Evolutionary conservation across 1,284 basidiomycete genomes (phyloP).

Genomic region (Leccinum griseonigrum): DNA sequence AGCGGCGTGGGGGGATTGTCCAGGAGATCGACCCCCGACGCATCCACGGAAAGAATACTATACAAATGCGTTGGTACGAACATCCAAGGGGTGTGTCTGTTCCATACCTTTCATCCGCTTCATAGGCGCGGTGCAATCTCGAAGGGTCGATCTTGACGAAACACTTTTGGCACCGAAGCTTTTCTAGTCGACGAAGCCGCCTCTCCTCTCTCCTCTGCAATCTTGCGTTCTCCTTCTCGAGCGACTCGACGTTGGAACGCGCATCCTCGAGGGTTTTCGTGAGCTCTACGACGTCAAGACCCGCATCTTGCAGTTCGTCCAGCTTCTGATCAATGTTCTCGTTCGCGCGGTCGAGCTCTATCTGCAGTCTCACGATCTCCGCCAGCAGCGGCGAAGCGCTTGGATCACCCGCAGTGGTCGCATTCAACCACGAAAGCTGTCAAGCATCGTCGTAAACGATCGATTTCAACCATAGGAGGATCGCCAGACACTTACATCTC

Average conservation of each 20-base stretch:
- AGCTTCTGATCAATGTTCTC: slow-evolving; percentile 83
- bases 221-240: slow-evolving; percentile 69
- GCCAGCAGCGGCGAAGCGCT: slow-evolving; percentile 54
- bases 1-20: slow-evolving; percentile 63
- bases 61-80: slow-evolving; percentile 3
- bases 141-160: slow-evolving; percentile 55
- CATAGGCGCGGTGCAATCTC: slow-evolving; percentile 35
- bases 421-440: slow-evolving; percentile 73
- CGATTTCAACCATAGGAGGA: neutral
- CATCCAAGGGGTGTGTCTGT: neutral
- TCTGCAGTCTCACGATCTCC: slow-evolving; percentile 66
- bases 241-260: slow-evolving; percentile 46
- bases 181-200: slow-evolving; percentile 52
- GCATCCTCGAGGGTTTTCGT: slow-evolving; percentile 72
- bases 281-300: slow-evolving; percentile 64
- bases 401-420: slow-evolving; percentile 45
- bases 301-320: slow-evolving; percentile 76
- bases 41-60: slow-evolving; percentile 55
- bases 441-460: slow-evolving; percentile 8
- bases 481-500: slow-evolving; percentile 56
- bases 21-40: slow-evolving; percentile 45
- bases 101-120: slow-evolving; percentile 60
- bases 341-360: slow-evolving; percentile 73
- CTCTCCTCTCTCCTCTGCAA: slow-evolving; percentile 65
- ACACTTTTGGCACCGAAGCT: slow-evolving; percentile 64